phyloP scores from a whole-genome alignment of 169 alveolate species.

The Cystoisospora suis region DNA sequence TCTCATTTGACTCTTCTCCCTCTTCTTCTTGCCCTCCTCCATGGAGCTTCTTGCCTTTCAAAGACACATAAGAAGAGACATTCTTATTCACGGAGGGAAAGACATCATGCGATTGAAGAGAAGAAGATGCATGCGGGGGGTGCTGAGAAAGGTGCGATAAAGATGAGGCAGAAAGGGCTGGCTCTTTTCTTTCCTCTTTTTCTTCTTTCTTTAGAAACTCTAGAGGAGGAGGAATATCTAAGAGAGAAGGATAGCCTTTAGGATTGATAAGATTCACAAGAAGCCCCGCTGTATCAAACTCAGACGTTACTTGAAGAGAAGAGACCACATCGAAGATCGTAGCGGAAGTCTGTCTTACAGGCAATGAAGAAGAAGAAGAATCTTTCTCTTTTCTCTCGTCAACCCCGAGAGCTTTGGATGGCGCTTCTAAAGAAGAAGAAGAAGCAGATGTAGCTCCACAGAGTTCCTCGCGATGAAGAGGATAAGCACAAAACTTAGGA shows the following conservation, averaged over 20 bases:
- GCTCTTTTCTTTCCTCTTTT: neutral
- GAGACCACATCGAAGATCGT: conserved; percentile 7
- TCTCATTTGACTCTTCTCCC: no score
- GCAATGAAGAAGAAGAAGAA: no score
- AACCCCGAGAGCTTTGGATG: no score
- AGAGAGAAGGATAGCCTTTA: conserved; percentile 36
- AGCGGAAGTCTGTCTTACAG: no score
- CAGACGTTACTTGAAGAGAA: neutral
- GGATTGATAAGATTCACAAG: conserved; percentile 20
- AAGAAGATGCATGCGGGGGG: neutral
- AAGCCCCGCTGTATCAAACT: conserved; percentile 24
- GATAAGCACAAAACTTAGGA: conserved; percentile 5
- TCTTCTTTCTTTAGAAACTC: neutral
- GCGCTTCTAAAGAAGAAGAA: neutral
- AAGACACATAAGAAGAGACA: no score
- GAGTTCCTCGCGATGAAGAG: neutral
- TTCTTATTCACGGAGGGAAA: no score
- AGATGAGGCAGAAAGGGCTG: neutral
- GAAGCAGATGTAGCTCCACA: neutral
- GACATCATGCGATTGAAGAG: neutral
- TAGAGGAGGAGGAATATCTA: neutral
- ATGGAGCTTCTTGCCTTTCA: no score
- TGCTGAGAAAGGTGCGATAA: neutral
- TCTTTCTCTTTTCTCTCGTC: neutral
- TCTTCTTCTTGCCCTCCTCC: no score